These are phyloP conservation scores for Selaginella tamariscina DNA, from an alignment of 75 land plant genomes.

Conservation along the genomic window DNA sequence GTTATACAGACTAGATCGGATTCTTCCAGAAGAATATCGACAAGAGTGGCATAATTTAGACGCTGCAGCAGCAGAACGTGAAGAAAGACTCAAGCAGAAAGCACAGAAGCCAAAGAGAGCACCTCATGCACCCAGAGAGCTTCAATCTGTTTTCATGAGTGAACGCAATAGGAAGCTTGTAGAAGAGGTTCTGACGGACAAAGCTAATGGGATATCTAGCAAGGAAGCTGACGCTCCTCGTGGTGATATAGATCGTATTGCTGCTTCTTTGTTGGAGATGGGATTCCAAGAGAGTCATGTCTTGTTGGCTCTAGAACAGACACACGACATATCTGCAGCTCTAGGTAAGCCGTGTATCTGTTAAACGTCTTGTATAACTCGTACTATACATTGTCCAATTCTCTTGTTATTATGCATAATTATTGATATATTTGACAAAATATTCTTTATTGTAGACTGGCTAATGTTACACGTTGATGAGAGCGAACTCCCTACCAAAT, in stretches of 20 bases:
- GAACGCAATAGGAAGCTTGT: conserved; percentile 24
- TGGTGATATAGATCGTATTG: background rate
- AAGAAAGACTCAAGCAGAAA: conserved; percentile 9
- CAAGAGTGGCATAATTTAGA: conserved; percentile 26
- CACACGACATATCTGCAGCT: conserved; percentile 18
- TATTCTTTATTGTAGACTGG: too few relatives aligned
- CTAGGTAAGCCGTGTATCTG: too few relatives aligned
- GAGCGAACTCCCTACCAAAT: conserved; percentile 22
- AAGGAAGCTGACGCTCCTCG: background rate
- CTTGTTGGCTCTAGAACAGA: conserved; percentile 18
- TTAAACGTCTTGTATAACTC: too few relatives aligned
- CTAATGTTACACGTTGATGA: conserved; percentile 28
- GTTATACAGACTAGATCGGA: conserved; percentile 23
- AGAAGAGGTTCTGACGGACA: conserved; percentile 19
- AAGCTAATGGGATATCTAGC: background rate
- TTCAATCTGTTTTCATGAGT: conserved; percentile 32
- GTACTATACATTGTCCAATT: too few relatives aligned
- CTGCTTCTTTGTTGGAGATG: conserved; percentile 11
- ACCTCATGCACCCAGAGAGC: conserved; percentile 17
- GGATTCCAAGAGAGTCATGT: conserved; percentile 27
- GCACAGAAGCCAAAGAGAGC: conserved; percentile 19
- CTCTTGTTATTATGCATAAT: too few relatives aligned
- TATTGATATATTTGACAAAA: too few relatives aligned
- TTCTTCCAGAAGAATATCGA: conserved; percentile 31
- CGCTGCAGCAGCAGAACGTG: conserved; percentile 19